These are phyloP conservation scores for Achaetomiella virescens DNA, from an alignment of 495 filamentous ascomycete genomes.

Conservation along the genomic window DNA sequence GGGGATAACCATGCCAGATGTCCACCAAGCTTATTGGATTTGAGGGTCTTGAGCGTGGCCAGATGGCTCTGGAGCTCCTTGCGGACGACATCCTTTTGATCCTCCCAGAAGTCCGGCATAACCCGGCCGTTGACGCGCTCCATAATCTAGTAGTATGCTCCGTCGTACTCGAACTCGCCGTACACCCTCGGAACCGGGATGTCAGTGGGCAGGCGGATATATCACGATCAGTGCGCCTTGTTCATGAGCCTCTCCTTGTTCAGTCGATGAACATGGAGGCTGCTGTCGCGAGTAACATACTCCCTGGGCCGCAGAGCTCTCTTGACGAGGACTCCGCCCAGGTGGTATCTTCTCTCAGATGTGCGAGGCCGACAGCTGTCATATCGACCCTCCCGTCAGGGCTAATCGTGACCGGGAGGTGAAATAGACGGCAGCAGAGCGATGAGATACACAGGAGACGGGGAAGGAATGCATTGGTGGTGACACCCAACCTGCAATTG, in stretches of 20 bases:
- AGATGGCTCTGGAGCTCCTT: slow-evolving; percentile 1
- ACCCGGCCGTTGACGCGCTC: not conserved
- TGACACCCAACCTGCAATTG: too few species aligned
- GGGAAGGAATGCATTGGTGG: too few species aligned
- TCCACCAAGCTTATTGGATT: not conserved
- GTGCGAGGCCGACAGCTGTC: not conserved
- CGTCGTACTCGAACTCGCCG: slow-evolving; percentile 10
- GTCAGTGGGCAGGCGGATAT: not conserved
- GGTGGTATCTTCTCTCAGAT: not conserved
- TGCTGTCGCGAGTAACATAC: not conserved
- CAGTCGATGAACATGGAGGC: not conserved
- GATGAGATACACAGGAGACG: too few species aligned
- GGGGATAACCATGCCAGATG: not conserved
- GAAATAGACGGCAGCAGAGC: too few species aligned
- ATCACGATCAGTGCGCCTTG: not conserved
- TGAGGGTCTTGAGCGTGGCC: not conserved
- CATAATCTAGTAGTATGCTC: not conserved
- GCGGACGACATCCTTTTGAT: not conserved
- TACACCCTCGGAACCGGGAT: slow-evolving; percentile 6
- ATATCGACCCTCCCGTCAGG: too few species aligned
- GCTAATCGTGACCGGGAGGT: too few species aligned
- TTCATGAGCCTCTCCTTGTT: slow-evolving; percentile 1
- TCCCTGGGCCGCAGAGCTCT: slow-evolving; percentile 2
- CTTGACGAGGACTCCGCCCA: not conserved
- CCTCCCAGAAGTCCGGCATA: not conserved